Evolutionary conservation across 352 stramenopile species (phyloP).

Genomic region (Thalassiosira hispida): DNA sequence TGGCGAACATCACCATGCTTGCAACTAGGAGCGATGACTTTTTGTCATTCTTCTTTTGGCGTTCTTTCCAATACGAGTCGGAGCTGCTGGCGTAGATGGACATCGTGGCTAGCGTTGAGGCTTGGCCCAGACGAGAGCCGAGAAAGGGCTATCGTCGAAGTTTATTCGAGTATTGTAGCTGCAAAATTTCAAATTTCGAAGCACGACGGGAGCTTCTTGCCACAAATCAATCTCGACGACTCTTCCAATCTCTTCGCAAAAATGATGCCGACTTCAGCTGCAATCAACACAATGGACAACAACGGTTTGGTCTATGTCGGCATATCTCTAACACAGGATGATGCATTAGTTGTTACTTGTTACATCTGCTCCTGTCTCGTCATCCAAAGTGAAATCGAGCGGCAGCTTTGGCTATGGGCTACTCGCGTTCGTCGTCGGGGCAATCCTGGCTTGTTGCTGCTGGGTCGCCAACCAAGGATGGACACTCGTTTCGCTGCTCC

Average conservation of each 20-base stretch:
- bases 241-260: background rate
- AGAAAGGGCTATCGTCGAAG: too few species aligned
- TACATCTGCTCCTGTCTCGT: background rate
- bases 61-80: constrained; percentile 45
- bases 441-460: constrained; percentile 5
- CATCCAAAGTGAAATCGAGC: background rate
- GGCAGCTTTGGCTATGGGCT: constrained; percentile 2
- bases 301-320: constrained; percentile 16
- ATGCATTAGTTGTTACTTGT: background rate
- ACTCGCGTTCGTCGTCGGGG: constrained; percentile 26
- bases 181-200: constrained; percentile 4
- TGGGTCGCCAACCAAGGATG: constrained; percentile 42
- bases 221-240: too few species aligned
- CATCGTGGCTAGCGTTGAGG: too few species aligned
- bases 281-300: constrained; percentile 8
- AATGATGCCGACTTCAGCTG: background rate
- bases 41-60: constrained; percentile 33
- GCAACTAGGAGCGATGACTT: constrained; percentile 9
- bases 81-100: constrained; percentile 44
- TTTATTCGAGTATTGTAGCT: background rate
- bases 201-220: too few species aligned
- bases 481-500: constrained; percentile 28
- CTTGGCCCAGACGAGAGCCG: too few species aligned
- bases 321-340: constrained; percentile 4
- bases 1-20: constrained; percentile 2